phyloP scores from a whole-genome alignment of 106 monocot species.

The Xerophyta viscosa region DNA sequence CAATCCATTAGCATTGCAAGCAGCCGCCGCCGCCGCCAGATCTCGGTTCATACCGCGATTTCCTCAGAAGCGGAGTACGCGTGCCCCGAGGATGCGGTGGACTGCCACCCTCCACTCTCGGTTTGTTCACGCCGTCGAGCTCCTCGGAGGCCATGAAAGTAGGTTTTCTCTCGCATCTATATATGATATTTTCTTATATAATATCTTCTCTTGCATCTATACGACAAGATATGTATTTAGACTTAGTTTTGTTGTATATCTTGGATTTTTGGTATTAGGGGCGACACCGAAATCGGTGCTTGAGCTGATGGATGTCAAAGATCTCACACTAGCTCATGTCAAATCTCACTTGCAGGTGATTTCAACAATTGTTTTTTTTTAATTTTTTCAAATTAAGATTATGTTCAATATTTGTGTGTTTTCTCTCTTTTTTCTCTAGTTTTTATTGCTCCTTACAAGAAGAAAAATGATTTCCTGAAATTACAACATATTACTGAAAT shows the following conservation, averaged over 20 bases:
- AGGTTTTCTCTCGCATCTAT: too few species aligned
- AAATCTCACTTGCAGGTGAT: constrained; percentile 62
- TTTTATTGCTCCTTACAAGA: too few species aligned
- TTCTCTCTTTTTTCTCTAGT: too few species aligned
- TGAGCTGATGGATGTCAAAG: constrained; percentile 66
- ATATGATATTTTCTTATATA: too few species aligned
- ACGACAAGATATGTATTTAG: background rate
- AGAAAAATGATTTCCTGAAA: too few species aligned
- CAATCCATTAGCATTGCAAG: background rate
- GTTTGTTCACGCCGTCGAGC: constrained; percentile 54
- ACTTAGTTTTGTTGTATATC: background rate
- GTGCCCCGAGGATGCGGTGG: constrained; percentile 69
- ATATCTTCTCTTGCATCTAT: too few species aligned
- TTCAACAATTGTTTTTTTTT: too few species aligned
- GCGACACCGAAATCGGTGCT: constrained; percentile 66
- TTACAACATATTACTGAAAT: too few species aligned
- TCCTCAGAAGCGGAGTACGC: constrained; percentile 29
- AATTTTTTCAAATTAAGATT: too few species aligned
- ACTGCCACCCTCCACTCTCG: constrained; percentile 45
- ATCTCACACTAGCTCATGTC: constrained; percentile 60
- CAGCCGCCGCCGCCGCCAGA: constrained; percentile 3
- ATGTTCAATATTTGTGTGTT: too few species aligned
- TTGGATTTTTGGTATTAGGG: constrained; percentile 13
- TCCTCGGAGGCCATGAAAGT: constrained; percentile 64
- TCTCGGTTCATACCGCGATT: constrained; percentile 23